Base-by-base conservation (phyloP, 768 basidiomycete genomes). In the Russula griseocarnosa region DNA sequence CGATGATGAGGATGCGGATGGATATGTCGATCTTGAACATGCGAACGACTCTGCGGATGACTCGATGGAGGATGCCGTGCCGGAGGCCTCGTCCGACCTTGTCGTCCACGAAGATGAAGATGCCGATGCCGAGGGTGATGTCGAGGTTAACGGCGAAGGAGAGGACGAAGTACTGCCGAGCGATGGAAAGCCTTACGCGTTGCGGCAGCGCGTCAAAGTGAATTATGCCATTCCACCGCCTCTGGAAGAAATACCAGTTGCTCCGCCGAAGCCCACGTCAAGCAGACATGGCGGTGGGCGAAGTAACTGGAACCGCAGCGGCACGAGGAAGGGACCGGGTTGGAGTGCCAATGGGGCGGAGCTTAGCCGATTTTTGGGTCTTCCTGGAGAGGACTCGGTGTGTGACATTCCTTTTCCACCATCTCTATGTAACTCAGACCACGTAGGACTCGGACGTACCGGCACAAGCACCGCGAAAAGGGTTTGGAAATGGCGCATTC, bases 221-320 rank as follows among this genome's bases (percentile, higher is more conserved):
- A 91, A 92, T 71, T 93, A 93, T 61, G 86, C 86, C 14, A 88
- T 92, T 24, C 89, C 88, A 1, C 90, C 91, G 0, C 87, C 90
- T 0, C 76, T 93, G 18, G 91, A 93, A 55, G 89, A 92, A 40
- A 75, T 88, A 72, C 75, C 72, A 2, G 79, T 79, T 49, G 81
- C 83, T 0, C 78, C 79, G 6, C 73, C 77, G 34, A 79, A 77
- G 63, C 70, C 68, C 11, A 68, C 70, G 30, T 47, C 68, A 9
- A 62, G 56, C 7, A 70, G 66, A 9, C 8, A 66, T 36, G 67
- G 71, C 50, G 77, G 77, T 59, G 74, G 77, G 24, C 65, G 79
- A 75, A 56, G 74, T 69, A 50, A 73, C 68, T 34, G 70, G 68
- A 55, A 66, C 69, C 64, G 74, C 70, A 76, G 74, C 30, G 77